A percentile compares a stretch with the other conserved stretches of the same genome.
These are phyloP conservation scores for Metschnikowia cerradonensis DNA, from an alignment of 805 yeast species.

Conservation along the genomic window DNA sequence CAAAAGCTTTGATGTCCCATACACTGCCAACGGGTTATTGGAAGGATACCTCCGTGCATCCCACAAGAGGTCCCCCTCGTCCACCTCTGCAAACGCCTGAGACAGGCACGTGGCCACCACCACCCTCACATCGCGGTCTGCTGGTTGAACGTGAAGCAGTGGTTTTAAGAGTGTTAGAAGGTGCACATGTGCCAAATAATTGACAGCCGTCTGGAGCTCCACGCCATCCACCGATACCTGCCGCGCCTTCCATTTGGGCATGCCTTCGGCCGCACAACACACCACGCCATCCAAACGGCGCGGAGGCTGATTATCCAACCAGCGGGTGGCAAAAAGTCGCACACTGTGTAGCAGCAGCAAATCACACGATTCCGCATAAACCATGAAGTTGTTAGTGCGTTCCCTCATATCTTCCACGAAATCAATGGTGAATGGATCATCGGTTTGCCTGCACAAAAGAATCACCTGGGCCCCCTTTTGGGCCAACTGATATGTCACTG, in stretches of 20 bases:
- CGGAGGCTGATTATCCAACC: constrained; percentile 90
- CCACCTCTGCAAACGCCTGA: constrained; percentile 68
- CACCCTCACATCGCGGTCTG: constrained; percentile 89
- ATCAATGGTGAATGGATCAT: constrained; percentile 70
- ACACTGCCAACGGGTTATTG: constrained; percentile 65
- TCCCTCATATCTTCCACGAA: constrained; percentile 75
- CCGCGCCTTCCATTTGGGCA: constrained; percentile 67
- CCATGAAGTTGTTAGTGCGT: constrained; percentile 61
- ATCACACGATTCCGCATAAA: constrained; percentile 91
- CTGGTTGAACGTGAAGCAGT: constrained; percentile 80
- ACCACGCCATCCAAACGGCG: constrained; percentile 86
- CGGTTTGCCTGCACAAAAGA: constrained; percentile 61
- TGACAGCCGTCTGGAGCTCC: constrained; percentile 79
- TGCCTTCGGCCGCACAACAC: constrained; percentile 79
- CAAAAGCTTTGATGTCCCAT: constrained; percentile 78
- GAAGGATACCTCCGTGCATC: constrained; percentile 53
- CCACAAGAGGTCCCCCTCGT: constrained; percentile 63
- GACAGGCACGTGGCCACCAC: constrained; percentile 74
- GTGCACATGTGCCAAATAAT: constrained; percentile 79
- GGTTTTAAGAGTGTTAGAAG: constrained; percentile 79
- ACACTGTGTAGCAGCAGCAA: constrained; percentile 67
- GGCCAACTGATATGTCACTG: constrained; percentile 71
- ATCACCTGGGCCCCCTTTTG: constrained; percentile 81
- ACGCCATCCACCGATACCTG: constrained; percentile 74
- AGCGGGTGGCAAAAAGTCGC: constrained; percentile 85